Conservation (phyloP, 202 grass and related monocot genomes). For the Setaria italica region DNA sequence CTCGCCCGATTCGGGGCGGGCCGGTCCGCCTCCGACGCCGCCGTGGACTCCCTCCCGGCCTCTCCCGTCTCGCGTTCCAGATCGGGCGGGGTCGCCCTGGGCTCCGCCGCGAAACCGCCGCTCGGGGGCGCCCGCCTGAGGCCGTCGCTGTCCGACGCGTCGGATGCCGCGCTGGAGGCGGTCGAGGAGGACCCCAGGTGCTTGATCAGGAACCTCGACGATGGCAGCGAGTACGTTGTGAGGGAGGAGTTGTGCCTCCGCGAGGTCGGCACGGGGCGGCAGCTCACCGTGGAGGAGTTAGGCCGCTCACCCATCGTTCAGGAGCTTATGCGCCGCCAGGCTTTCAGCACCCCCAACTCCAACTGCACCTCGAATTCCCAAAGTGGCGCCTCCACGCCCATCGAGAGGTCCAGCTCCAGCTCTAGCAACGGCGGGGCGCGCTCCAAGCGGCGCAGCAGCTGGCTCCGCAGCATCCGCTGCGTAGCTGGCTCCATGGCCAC, state of each 20-base stretch:
- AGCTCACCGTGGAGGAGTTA: constrained; percentile 83
- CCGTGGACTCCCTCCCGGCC: constrained; percentile 1
- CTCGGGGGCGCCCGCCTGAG: constrained; percentile 49
- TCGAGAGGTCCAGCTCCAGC: constrained; percentile 59
- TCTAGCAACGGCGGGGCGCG: constrained; percentile 53
- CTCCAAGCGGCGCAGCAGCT: constrained; percentile 64
- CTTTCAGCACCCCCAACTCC: constrained; percentile 50
- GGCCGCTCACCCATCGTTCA: constrained; percentile 87
- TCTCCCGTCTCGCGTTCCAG: constrained; percentile 56
- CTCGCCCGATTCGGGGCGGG: constrained; percentile 35
- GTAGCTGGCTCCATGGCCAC: constrained; percentile 59
- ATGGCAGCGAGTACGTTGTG: constrained; percentile 76
- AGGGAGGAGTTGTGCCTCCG: constrained; percentile 64
- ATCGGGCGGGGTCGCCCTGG: constrained; percentile 55
- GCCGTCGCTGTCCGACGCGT: constrained; percentile 46
- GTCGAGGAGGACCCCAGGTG: constrained; percentile 67
- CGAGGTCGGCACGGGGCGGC: constrained; percentile 82
- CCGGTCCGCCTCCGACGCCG: constrained; percentile 34
- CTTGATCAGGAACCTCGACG: constrained; percentile 86
- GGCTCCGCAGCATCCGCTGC: constrained; percentile 76
- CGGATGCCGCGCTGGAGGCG: constrained; percentile 46
- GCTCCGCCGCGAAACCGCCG: constrained; percentile 50
- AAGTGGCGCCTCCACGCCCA: constrained; percentile 56
- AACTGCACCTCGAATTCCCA: constrained; percentile 58
- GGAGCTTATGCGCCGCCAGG: constrained; percentile 90